phyloP scores from a whole-genome alignment of 2,329 filamentous ascomycete genomes.

The Xylariaceae sp. region DNA sequence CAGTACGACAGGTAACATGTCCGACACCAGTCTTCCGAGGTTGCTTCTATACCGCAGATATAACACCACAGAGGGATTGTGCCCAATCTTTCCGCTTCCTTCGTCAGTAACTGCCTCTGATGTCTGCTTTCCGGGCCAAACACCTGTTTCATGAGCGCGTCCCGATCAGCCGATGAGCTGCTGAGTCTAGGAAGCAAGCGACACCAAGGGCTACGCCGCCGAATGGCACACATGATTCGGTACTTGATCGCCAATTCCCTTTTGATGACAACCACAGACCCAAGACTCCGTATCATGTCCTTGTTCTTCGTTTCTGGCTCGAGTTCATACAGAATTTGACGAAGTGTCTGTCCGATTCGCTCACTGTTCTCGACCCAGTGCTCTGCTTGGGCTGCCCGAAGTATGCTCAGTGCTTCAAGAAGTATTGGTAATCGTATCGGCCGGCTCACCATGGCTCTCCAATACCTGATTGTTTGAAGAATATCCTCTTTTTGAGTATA shows the following conservation, averaged over 20 bases:
- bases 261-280: conserved; percentile 15
- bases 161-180: conserved; percentile 12
- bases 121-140: conserved; percentile 16
- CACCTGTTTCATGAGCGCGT: conserved; percentile 15
- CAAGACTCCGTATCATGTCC: conserved; percentile 13
- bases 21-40: conserved; percentile 18
- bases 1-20: conserved; percentile 17
- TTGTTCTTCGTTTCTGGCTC: conserved; percentile 14
- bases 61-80: conserved; percentile 19
- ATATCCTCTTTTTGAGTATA: conserved; percentile 17
- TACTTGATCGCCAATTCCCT: conserved; percentile 12
- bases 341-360: conserved; percentile 16
- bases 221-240: conserved; percentile 18
- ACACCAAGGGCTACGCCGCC: conserved; percentile 17
- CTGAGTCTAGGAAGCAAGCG: conserved; percentile 16
- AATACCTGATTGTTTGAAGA: conserved; percentile 17
- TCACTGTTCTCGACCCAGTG: conserved; percentile 16
- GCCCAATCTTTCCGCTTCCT: conserved; percentile 10
- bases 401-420: conserved; percentile 18
- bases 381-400: conserved; percentile 14
- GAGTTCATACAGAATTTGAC: conserved; percentile 13
- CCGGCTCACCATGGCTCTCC: conserved; percentile 18
- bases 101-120: conserved; percentile 10
- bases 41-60: conserved; percentile 19
- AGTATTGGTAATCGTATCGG: conserved; percentile 17